Evolutionary conservation across 1,284 basidiomycete species (phyloP), one percentile per base, ranked within the genome.

Genomic region (Filobasidium uniguttulatum): DNA sequence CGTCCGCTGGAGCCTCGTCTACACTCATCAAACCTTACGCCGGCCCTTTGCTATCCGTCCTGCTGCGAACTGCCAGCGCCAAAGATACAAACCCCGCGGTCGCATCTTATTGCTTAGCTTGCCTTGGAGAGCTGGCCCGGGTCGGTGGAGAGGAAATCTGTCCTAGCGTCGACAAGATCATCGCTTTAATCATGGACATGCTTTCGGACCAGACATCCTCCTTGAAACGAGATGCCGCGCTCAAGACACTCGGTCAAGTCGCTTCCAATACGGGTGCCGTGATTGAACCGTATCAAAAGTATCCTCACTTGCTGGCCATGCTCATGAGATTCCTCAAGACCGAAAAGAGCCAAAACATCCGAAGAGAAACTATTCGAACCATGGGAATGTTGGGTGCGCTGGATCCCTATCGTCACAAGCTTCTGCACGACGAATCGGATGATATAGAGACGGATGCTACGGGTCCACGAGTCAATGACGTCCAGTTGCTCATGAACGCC

Each of bases 261-360:
- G 94, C 90, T 56, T 89, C 88, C 17, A 94, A 90, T 65, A 93
- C 91, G 0, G 90, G 89, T 37, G 91, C 91, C 61, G 93, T 97
- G 33, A 87, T 97, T 55, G 74, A 81, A 35, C 93, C 94, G 2
- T 78, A 97, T 53, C 75, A 91, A 31, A 86, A 96, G 51, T 80
- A 97, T 67, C 91, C 93, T 3, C 82, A 86, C 57, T 75, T 99
- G 7, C 73, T 98, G n/a, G 82, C 81, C 25, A 77, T 90, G 19
- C 73, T 98, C 25, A 85, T 86, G 57, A 78, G 84, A 54, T 87
- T 98, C 55, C 71, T 98, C 51, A 79, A 83, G 62, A 85, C 83
- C 12, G 94, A 98, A 63, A 79, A 78, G 9, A 78, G 75, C 23
- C 79, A 80, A 55, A 68, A 74, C 1, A 81, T 89, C n/a, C 76